A percentile compares a stretch with the other conserved stretches of the same genome.
Evolutionary conservation across 2,329 filamentous ascomycete species (phyloP).

Genomic region (Bisporella sp.): DNA sequence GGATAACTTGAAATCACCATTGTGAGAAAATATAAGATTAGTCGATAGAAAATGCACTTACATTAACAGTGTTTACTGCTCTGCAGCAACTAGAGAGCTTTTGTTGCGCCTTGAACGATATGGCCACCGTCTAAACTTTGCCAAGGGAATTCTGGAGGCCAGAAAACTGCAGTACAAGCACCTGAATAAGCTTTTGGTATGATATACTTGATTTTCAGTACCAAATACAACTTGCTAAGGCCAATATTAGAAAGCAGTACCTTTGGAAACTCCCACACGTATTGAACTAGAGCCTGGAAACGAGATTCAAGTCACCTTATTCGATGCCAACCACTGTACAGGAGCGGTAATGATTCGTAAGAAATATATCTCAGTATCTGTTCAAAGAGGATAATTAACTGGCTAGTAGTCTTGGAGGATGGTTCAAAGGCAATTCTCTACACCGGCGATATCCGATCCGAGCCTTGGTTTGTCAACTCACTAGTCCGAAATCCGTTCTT

Average conservation of each 20-base stretch:
- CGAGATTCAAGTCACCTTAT: constrained; percentile 71
- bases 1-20: constrained; percentile 68
- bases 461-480: constrained; percentile 77
- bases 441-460: constrained; percentile 81
- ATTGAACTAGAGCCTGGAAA: constrained; percentile 67
- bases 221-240: neutral
- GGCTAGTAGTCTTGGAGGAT: constrained; percentile 59
- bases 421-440: constrained; percentile 69
- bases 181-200: constrained; percentile 59
- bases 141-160: constrained; percentile 68
- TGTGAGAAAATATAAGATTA: constrained; percentile 35
- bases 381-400: constrained; percentile 1
- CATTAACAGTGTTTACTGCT: constrained; percentile 67
- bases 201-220: constrained; percentile 6
- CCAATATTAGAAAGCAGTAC: constrained; percentile 60
- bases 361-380: constrained; percentile 16
- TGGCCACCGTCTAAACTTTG: constrained; percentile 74
- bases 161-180: constrained; percentile 70
- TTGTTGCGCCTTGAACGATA: constrained; percentile 74
- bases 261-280: constrained; percentile 69
- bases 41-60: no score
- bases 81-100: constrained; percentile 72
- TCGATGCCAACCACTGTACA: constrained; percentile 88
- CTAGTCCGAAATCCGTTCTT: constrained; percentile 65
- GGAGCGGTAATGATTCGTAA: constrained; percentile 83